Evolutionary conservation across 768 basidiomycete species (phyloP), one percentile per base, ranked within the genome.

Genomic region (Boletus tylopilopsis): DNA sequence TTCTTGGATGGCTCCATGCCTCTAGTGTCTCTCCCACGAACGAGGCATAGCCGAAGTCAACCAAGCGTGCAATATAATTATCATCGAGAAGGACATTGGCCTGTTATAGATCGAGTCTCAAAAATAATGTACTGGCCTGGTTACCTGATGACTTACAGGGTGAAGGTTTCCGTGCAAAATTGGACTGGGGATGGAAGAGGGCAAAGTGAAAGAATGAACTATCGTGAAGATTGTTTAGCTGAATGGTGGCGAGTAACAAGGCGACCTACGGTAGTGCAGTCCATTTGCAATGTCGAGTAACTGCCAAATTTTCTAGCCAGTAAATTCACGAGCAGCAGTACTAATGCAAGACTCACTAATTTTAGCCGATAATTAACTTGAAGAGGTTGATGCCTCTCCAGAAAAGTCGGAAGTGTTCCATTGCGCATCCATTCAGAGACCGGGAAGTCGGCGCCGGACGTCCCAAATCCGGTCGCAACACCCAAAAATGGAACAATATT

Each of bases 401-500:
- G 13, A 19, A 45, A 49, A 4, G 4, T 37, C 10, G n/a, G 11
- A 5, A 47, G 29, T 3, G 21, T 30, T 18, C 23, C 23, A 40
- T 39, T 39, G 21, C 13, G 22, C 43, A 45, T 45, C 43, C 43
- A 45, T 4, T 18, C 23, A 2, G 43, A 45, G n/a, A 45, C 43
- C 32, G 34, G 18, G 27, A 43, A 49, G 27, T 13, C 19, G 35
- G 34, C 23, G 10, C 42, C 42, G 1, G 0, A 3, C 8, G 29
- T 1, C 8, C 49, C 49, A 46, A 49, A 49, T 11, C 42, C 48
- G 10, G 32, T 35, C 18, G 42, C 13, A 2, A 1, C 29, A 9
- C 48, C 48, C 21, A 49, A 6, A 23, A 49, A 49, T 2, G 48
- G 48, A 18, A 49, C 48, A 10, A 49, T 29, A n/a, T 43, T 48